Conservation (phyloP, 805 yeast species). For the Scheffersomyces coipomensis region DNA sequence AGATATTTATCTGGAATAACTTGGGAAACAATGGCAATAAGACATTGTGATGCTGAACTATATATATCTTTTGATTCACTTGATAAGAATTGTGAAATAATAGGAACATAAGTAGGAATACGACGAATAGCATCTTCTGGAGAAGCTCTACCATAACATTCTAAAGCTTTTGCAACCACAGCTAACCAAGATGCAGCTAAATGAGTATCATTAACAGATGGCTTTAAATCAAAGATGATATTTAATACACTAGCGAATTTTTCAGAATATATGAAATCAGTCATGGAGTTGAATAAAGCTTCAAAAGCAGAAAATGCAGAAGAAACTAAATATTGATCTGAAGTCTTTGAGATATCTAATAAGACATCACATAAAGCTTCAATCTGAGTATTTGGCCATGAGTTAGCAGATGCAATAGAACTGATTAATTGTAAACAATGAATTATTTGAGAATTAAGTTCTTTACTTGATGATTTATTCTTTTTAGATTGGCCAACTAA, state of each 20-base stretch:
- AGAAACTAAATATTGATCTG: conserved; percentile 82
- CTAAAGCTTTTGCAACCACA: conserved; percentile 79
- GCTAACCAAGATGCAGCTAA: conserved; percentile 95
- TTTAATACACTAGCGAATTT: conserved; percentile 64
- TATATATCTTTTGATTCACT: conserved; percentile 66
- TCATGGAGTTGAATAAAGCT: conserved; percentile 68
- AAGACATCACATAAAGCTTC: conserved; percentile 75
- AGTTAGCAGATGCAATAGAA: conserved; percentile 64
- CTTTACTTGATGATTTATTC: conserved; percentile 42
- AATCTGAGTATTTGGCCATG: conserved; percentile 78
- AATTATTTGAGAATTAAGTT: conserved; percentile 56
- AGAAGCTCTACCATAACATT: conserved; percentile 32
- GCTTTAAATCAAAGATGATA: conserved; percentile 75
- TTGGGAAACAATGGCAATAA: conserved; percentile 73
- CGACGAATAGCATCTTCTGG: conserved; percentile 49
- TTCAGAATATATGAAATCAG: conserved; percentile 57
- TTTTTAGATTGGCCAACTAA: conserved; percentile 35
- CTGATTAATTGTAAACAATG: conserved; percentile 78
- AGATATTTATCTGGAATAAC: conserved; percentile 61
- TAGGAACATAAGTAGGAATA: conserved; percentile 47
- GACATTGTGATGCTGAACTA: conserved; percentile 80
- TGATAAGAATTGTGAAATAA: conserved; percentile 61
- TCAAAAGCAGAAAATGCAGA: conserved; percentile 83
- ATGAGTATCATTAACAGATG: conserved; percentile 78
- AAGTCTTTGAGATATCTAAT: conserved; percentile 71